Conservation (phyloP, 164 flowering plant species). For the Dillenia suffruticosa region DNA sequence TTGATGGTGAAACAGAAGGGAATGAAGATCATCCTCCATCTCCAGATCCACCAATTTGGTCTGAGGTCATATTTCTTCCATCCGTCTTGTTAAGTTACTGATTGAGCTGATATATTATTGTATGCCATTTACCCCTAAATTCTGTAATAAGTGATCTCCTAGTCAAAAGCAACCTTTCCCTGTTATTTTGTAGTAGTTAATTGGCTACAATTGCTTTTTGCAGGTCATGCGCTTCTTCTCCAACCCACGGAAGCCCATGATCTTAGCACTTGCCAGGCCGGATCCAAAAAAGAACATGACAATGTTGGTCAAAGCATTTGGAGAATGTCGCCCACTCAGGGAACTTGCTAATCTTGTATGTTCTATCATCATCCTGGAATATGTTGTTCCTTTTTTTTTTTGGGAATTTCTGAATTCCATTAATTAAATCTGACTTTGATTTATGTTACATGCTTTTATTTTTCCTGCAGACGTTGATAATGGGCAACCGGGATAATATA, state of each 20-base stretch:
- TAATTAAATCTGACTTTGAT: background rate
- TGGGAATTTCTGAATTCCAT: background rate
- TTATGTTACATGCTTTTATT: slow-evolving; percentile 2
- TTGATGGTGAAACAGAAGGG: slow-evolving; percentile 80
- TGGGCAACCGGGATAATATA: slow-evolving; percentile 93
- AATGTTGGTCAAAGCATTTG: slow-evolving; percentile 97
- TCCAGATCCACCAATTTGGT: slow-evolving; percentile 94
- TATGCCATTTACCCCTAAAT: no score
- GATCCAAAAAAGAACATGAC: slow-evolving; percentile 97
- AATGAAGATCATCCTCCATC: slow-evolving; percentile 64
- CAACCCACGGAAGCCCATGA: slow-evolving; percentile 97
- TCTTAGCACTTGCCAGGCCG: slow-evolving; percentile 98
- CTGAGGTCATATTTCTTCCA: slow-evolving; percentile 56
- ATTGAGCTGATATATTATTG: background rate
- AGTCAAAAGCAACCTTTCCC: no score
- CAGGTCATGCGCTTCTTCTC: slow-evolving; percentile 98
- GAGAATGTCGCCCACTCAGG: slow-evolving; percentile 93
- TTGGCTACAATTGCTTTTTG: slow-evolving; percentile 7
- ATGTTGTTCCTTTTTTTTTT: background rate
- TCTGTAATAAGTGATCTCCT: background rate
- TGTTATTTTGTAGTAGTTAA: background rate
- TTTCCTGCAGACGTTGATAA: slow-evolving; percentile 71
- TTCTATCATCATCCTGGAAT: slow-evolving; percentile 1
- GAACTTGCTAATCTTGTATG: slow-evolving; percentile 99
- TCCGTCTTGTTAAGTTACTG: background rate